phyloP scores from a whole-genome alignment of 257 asterid species.

The Sherardia arvensis region DNA sequence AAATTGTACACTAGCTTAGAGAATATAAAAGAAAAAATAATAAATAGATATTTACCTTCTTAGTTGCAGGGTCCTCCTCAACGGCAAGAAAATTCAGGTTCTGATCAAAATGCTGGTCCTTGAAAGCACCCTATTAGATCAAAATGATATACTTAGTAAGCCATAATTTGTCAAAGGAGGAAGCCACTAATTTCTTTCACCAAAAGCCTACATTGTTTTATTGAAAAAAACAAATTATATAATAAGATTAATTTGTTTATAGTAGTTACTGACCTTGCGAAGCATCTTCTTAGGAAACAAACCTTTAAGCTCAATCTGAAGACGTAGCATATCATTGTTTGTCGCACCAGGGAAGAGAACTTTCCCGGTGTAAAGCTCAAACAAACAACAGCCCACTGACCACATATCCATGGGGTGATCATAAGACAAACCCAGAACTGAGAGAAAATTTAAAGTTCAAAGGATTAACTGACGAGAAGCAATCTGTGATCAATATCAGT shows the following conservation, averaged over 20 bases:
- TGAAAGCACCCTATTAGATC: slow-evolving; percentile 68
- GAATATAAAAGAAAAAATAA: neutral
- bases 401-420: slow-evolving; percentile 98
- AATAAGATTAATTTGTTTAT: neutral
- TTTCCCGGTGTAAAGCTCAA: slow-evolving; percentile 91
- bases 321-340: slow-evolving; percentile 98
- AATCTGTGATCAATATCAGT: neutral
- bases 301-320: slow-evolving; percentile 94
- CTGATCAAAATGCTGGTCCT: slow-evolving; percentile 81
- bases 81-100: slow-evolving; percentile 82
- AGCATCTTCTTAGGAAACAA: slow-evolving; percentile 95
- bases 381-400: slow-evolving; percentile 98
- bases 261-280: slow-evolving; percentile 54
- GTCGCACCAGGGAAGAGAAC: slow-evolving; percentile 90
- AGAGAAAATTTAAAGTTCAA: slow-evolving; percentile 12
- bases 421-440: slow-evolving; percentile 86
- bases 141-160: neutral
- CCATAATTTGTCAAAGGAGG: neutral
- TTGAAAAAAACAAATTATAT: no score
- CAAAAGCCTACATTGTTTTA: no score
- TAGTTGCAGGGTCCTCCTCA: slow-evolving; percentile 94
- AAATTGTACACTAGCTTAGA: neutral
- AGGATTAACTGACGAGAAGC: neutral
- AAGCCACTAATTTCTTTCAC: neutral
- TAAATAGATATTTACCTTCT: slow-evolving; percentile 49